Evolutionary conservation across 176 grass and related monocot genomes (phyloP).

Genomic region (Ananas comosus): DNA sequence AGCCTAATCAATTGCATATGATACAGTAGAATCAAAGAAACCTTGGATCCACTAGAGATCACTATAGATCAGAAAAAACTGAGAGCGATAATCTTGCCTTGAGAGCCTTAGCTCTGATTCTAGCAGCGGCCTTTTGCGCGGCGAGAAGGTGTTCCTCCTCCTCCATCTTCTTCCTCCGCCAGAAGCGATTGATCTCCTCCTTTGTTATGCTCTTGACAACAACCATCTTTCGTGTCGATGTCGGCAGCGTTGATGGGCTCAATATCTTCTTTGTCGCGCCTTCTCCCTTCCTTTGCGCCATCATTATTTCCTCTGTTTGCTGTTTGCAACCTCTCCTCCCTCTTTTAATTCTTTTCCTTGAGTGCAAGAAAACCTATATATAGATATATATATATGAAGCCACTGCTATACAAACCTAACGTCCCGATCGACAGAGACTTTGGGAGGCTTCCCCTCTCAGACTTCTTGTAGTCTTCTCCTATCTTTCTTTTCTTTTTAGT

Average conservation of each 20-base stretch:
- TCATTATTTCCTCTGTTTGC: background rate
- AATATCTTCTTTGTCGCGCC: background rate
- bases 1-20: too few relatives aligned
- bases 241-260: background rate
- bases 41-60: too few relatives aligned
- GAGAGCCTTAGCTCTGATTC: slow-evolving; percentile 18
- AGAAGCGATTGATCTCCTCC: slow-evolving; percentile 22
- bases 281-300: background rate
- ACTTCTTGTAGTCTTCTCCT: background rate
- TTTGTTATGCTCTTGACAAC: slow-evolving; percentile 17
- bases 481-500: background rate
- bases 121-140: slow-evolving; percentile 19
- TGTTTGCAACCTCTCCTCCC: background rate
- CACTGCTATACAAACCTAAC: background rate
- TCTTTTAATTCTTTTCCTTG: background rate
- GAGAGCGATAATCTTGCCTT: background rate
- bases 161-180: slow-evolving; percentile 19
- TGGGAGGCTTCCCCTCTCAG: background rate
- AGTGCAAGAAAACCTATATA: background rate
- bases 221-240: background rate
- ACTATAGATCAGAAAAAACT: background rate
- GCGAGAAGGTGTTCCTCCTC: slow-evolving; percentile 23
- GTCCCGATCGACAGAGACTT: background rate
- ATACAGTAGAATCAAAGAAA: too few relatives aligned
- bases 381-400: background rate